Percentiles rank a stretch among this genome's conserved stretches.
phyloP scores from a whole-genome alignment of 2,329 filamentous ascomycete species.

The Byssothecium circinans region DNA sequence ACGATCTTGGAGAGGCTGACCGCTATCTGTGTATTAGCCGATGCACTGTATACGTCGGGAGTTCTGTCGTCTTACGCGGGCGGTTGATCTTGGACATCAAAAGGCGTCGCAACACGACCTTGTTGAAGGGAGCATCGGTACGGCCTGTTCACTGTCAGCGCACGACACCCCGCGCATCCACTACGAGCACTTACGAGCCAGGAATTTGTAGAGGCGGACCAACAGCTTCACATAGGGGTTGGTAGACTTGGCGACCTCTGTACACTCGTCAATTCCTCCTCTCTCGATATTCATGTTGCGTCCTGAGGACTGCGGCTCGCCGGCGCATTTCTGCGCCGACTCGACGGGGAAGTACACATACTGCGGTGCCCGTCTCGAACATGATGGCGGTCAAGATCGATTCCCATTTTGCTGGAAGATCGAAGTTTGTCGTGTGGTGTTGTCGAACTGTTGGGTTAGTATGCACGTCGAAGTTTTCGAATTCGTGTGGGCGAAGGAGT shows the following conservation, averaged over 20 bases:
- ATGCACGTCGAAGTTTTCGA: conserved; percentile 22
- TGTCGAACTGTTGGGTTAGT: conserved; percentile 37
- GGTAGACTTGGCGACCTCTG: conserved; percentile 74
- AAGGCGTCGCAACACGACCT: conserved; percentile 93
- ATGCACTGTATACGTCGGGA: neutral
- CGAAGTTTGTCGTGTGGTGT: conserved; percentile 31
- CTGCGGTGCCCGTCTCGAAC: conserved; percentile 70
- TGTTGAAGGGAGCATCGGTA: conserved; percentile 98
- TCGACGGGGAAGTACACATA: conserved; percentile 45
- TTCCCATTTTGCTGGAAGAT: conserved; percentile 43
- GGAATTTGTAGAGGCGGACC: conserved; percentile 97
- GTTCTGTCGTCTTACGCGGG: conserved; percentile 38
- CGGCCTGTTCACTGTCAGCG: conserved; percentile 64
- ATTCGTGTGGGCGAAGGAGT: conserved; percentile 18
- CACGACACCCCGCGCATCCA: conserved; percentile 11
- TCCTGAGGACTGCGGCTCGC: conserved; percentile 42
- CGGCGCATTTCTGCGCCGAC: conserved; percentile 43
- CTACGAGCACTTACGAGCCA: conserved; percentile 72
- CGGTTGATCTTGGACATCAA: conserved; percentile 99
- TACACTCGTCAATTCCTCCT: conserved; percentile 41
- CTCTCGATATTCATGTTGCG: conserved; percentile 42
- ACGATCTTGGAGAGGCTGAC: conserved; percentile 93
- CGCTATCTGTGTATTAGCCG: conserved; percentile 45
- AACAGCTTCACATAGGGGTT: conserved; percentile 97
- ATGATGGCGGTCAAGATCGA: conserved; percentile 60